These are phyloP conservation scores for Diaporthe sp. DNA, from an alignment of 2,329 filamentous ascomycete genomes.

Conservation along the genomic window DNA sequence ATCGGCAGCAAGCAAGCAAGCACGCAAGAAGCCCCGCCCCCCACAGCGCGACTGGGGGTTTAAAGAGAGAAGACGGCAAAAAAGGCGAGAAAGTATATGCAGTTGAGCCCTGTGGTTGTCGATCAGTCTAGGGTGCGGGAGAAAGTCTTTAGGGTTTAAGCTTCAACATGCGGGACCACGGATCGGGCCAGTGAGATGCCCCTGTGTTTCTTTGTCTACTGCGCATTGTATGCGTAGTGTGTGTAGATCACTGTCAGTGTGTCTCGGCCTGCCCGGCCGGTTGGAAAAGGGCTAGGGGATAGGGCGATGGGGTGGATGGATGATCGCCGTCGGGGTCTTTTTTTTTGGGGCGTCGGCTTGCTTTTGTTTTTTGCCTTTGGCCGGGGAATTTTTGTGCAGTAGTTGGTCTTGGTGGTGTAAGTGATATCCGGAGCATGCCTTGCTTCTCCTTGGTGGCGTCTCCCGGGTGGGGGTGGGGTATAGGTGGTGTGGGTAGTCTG, in stretches of 20 bases:
- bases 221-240: background rate
- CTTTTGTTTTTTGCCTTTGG: background rate
- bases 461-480: background rate
- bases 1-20: background rate
- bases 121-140: background rate
- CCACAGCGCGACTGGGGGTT: background rate
- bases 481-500: too few species aligned
- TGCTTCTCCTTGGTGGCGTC: background rate
- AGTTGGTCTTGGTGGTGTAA: background rate
- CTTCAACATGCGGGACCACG: slow-evolving; percentile 2
- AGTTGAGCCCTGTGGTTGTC: background rate
- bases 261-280: background rate
- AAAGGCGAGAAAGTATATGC: background rate
- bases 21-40: too few species aligned
- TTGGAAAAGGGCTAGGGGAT: background rate
- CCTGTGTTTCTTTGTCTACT: background rate
- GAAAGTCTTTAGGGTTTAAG: background rate
- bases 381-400: background rate
- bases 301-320: background rate
- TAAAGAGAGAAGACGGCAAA: background rate
- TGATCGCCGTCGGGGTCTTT: slow-evolving; percentile 2
- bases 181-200: slow-evolving; percentile 5
- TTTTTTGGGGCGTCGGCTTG: background rate
- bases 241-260: background rate
- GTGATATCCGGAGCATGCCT: background rate